Evolutionary conservation across 2,329 filamentous ascomycete genomes (phyloP), one percentile per base, ranked within the genome.

Genomic region (Didymella segeticola): DNA sequence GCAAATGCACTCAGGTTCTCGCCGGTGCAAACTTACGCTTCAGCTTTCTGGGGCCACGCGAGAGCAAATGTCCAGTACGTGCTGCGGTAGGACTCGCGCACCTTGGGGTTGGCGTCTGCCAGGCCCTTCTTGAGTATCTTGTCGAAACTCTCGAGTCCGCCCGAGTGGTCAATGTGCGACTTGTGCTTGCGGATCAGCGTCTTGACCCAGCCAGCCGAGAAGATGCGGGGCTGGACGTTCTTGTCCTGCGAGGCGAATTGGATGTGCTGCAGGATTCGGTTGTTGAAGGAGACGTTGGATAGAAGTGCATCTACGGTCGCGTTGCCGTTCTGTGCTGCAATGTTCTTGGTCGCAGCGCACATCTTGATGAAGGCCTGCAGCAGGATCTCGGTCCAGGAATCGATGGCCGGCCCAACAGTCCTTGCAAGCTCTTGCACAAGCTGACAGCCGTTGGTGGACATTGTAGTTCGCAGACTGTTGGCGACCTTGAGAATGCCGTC

Each of bases 301-400:
- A 98, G 84, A 46, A 99, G 87, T 17, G 82, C 86, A 61, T 95
- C 88, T n/a, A 96, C 87, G 0, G 90, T 91, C 14, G 79, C 74
- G 68, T 96, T 93, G 46, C 90, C 93, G 60, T 89, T 88, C 67
- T 96, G 88, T 0, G 91, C 91, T 52, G 86, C 87, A 63, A 99
- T 96, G 74, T 96, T 96, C 76, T 99, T 99, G 41, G 93, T 96
- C 20, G 87, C 88, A 9, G 88, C 91, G 61, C 89, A 93, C 59
- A 97, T 84, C 76, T 96, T 97, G 78, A 98, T 86, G 64, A 97
- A 86, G 23, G 86, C 89, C 69, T 96, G 92, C 77, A 98, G 85
- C 19, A 97, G 81, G 43, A 97, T 85, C 75, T 98, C 93, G 7
- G 95, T 89, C 86, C 96, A 90, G 10, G 89, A 84, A 67, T 98